Base-by-base conservation (phyloP, 2,329 filamentous ascomycete genomes). In the Paracoccidioides lutzii region DNA sequence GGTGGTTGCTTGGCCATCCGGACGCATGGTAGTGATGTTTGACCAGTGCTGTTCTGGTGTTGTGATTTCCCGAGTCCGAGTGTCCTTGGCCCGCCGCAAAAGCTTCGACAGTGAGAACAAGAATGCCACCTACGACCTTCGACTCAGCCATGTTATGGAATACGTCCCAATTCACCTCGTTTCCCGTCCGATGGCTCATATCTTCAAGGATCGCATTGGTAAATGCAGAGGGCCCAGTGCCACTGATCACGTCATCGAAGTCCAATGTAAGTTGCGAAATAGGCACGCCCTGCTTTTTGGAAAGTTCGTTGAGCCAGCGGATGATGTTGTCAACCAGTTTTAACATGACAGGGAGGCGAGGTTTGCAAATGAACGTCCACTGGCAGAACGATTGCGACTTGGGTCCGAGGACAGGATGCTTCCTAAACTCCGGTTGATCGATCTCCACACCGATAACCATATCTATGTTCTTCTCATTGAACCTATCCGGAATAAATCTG, bases 1-100 rank as follows among this genome's bases (percentile, higher is more conserved):
- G 83, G 64, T 88, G 84, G 2, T 75, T 74, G 53, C 77, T 79
- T 2, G 84, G 85, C 85, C 85, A 88, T 57, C 81, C 79, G 1
- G 83, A 87, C 0, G 85, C 85, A 66, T 88, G 85, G 63, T 87
- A 88, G 67, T 87, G 83, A 65, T 88, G 85, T 67, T 83, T 85
- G 30, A 88, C 83, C 1, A 88, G 73, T 1, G 85, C 84, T 22
- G 77, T 77, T 52, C 82, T 75, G 1, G 83, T 76, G 53, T 84
- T 78, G 67, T 87, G 84, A 63, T 83, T 87, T 12, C 84, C 84
- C 0, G 83, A 85, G 64, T 87, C 80, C 0, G 84, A 87, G 67
- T 88, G 84, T 10, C 84, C 84, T 66, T 87, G 84, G 10, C 84
- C 84, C 0, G 84, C 84, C 12, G 84, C 84, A 61, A 87, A 87